Percentiles rank a stretch among this genome's conserved stretches.
phyloP scores from a whole-genome alignment of 305 asterid genomes.

The Fraxinus angustifolia region DNA sequence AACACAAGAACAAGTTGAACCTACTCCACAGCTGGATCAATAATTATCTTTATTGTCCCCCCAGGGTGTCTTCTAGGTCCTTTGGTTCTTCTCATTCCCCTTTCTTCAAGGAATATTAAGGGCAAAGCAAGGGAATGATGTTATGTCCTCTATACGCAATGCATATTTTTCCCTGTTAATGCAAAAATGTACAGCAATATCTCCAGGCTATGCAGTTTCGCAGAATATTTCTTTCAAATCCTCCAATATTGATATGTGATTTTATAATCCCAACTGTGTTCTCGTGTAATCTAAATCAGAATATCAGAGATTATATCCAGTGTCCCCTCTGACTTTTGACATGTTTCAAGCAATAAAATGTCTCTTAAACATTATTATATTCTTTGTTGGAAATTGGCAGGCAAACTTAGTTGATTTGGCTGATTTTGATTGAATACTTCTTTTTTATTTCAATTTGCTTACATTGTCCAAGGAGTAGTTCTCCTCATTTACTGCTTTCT shows the following conservation, averaged over 20 bases:
- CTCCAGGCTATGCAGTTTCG: background rate
- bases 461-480: no score
- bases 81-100: conserved; percentile 18
- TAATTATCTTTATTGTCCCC: conserved; percentile 1
- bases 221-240: background rate
- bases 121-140: conserved; percentile 3
- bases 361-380: background rate
- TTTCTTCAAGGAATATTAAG: background rate
- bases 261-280: background rate
- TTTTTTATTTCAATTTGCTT: no score
- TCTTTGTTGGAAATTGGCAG: background rate
- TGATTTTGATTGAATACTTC: background rate
- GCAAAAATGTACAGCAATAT: background rate
- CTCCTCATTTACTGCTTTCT: no score
- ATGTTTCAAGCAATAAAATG: background rate
- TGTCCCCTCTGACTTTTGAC: background rate
- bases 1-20: conserved; percentile 43
- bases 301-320: background rate
- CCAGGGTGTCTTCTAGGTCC: conserved; percentile 14
- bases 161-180: background rate
- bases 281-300: background rate
- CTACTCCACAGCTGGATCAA: conserved; percentile 27
- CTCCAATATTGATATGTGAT: background rate
- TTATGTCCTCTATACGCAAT: background rate
- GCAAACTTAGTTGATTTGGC: background rate